phyloP scores from a whole-genome alignment of 2,329 filamentous ascomycete genomes.

The Botrytis medusae region DNA sequence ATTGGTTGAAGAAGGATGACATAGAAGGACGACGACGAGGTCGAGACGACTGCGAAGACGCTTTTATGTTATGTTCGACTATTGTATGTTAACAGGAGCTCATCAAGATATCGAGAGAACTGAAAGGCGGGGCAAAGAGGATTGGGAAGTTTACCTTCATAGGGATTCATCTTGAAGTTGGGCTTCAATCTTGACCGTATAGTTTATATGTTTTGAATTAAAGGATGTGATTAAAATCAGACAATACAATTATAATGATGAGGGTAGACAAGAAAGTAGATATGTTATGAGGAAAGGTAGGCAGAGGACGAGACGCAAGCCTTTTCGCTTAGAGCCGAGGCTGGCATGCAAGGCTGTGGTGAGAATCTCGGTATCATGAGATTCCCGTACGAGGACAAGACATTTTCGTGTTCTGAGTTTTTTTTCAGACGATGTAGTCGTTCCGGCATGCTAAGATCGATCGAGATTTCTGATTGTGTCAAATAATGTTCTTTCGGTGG shows the following conservation, averaged over 20 bases:
- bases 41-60: constrained; percentile 40
- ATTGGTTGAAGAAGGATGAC: constrained; percentile 60
- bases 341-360: constrained; percentile 7
- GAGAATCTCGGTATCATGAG: neutral
- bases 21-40: constrained; percentile 56
- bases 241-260: neutral
- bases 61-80: constrained; percentile 66
- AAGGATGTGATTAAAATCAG: neutral
- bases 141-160: constrained; percentile 48
- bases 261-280: neutral
- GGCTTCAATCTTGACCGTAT: neutral
- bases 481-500: neutral
- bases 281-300: constrained; percentile 3
- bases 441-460: no score
- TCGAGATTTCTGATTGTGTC: neutral
- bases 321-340: constrained; percentile 20
- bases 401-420: neutral
- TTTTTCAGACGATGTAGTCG: neutral
- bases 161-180: constrained; percentile 45
- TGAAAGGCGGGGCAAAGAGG: constrained; percentile 19
- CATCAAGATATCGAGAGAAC: neutral
- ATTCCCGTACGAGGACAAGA: neutral
- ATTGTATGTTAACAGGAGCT: constrained; percentile 23
- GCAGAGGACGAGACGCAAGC: constrained; percentile 11
- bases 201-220: neutral